Percentiles rank a stretch among this genome's conserved stretches.
phyloP scores from a whole-genome alignment of 225 moss, liverwort and hornwort species.

The Takakia lepidozioides region DNA sequence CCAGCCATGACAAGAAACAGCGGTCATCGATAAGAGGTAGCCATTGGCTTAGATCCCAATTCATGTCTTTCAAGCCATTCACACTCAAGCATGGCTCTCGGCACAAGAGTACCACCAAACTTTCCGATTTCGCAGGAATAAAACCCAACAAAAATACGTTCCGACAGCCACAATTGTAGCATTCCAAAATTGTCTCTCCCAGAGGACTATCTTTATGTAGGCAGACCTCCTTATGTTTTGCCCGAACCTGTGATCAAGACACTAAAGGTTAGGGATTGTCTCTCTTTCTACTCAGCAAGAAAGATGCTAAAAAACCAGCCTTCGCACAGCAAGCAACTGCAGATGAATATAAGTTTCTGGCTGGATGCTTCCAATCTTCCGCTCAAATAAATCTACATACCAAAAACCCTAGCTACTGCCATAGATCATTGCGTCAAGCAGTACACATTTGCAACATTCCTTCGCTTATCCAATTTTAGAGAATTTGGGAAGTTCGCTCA shows the following conservation, averaged over 20 bases:
- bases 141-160: conserved; percentile 85
- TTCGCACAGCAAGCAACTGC: not conserved
- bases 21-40: conserved; percentile 71
- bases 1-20: conserved; percentile 56
- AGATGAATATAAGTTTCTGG: conserved; percentile 6
- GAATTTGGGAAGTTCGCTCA: no score
- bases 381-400: no score
- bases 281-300: no score
- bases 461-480: no score
- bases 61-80: conserved; percentile 60
- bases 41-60: conserved; percentile 79
- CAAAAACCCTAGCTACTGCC: not conserved
- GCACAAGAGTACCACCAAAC: conserved; percentile 55
- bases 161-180: conserved; percentile 69
- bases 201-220: conserved; percentile 55
- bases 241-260: conserved; percentile 65
- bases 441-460: no score
- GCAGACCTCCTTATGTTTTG: conserved; percentile 96
- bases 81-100: conserved; percentile 61
- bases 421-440: conserved; percentile 1
- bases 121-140: conserved; percentile 69
- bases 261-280: not conserved
- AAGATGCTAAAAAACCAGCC: not conserved
- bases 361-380: not conserved
- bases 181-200: conserved; percentile 84